Conservation (phyloP, 208 protist species). For the Leishmania major region DNA sequence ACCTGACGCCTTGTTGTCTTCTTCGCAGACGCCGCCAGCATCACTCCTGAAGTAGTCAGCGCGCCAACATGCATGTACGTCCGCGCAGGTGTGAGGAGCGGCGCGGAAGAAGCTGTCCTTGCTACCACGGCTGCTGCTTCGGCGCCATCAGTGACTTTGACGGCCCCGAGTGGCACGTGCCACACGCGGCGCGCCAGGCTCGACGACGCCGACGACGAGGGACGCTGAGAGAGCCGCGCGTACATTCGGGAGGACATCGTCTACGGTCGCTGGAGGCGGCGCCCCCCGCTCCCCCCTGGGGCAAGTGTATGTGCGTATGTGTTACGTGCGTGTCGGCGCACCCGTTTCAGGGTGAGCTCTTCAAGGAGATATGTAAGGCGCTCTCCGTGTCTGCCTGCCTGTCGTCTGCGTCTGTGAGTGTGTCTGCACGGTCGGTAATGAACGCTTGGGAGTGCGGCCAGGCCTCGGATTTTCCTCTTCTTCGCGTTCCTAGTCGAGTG, state of each 20-base stretch:
- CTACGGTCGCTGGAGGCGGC: neutral
- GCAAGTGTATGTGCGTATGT: too few relatives aligned
- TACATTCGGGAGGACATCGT: constrained; percentile 1
- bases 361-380: neutral
- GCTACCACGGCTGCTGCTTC: neutral
- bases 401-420: neutral
- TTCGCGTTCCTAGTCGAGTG: neutral
- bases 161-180: neutral
- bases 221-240: neutral
- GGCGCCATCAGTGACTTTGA: neutral
- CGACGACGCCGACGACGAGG: neutral
- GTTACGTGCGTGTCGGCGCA: neutral
- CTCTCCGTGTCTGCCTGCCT: neutral
- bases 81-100: neutral
- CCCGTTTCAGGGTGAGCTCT: neutral
- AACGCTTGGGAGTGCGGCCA: neutral
- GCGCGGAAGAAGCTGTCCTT: neutral
- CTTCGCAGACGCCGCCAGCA: neutral
- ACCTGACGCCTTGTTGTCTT: neutral
- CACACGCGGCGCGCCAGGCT: neutral
- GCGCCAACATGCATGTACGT: neutral
- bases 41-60: neutral
- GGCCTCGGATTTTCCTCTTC: neutral
- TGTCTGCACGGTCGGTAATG: neutral
- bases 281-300: neutral